These are phyloP conservation scores for Xylaria sp. DNA, from an alignment of 2,329 filamentous ascomycete genomes.

Conservation along the genomic window DNA sequence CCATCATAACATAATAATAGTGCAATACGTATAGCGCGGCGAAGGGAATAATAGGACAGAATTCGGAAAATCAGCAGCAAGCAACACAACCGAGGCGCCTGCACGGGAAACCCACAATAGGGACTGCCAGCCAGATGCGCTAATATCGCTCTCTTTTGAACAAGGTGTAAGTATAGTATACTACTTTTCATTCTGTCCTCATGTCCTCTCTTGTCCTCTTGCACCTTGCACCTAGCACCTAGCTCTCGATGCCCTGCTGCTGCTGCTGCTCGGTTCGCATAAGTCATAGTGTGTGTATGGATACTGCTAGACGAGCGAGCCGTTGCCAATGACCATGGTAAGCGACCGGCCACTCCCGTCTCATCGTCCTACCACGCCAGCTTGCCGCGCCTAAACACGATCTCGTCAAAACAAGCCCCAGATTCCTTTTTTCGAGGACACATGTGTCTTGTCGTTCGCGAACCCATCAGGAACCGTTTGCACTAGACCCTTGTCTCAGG, in stretches of 20 bases:
- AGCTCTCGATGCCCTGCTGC: neutral
- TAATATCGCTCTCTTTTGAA: conserved; percentile 24
- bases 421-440: conserved; percentile 24
- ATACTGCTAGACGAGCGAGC: neutral
- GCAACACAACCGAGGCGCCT: conserved; percentile 32
- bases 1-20: conserved; percentile 40
- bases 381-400: conserved; percentile 34
- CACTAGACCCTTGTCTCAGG: conserved; percentile 36
- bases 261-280: conserved; percentile 14
- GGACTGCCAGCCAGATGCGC: conserved; percentile 10
- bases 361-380: conserved; percentile 20
- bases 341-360: conserved; percentile 36
- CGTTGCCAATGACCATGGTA: conserved; percentile 21
- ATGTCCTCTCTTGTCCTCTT: neutral
- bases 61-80: conserved; percentile 36
- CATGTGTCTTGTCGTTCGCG: conserved; percentile 31
- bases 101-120: conserved; percentile 30
- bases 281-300: neutral
- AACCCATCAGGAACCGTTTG: conserved; percentile 35
- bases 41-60: conserved; percentile 21
- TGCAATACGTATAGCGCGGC: conserved; percentile 21
- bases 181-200: neutral
- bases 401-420: conserved; percentile 30
- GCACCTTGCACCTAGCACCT: neutral
- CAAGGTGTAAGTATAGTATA: conserved; percentile 15